These are phyloP conservation scores for Plasmopara viticola DNA, from an alignment of 352 stramenopile species.

Conservation along the genomic window DNA sequence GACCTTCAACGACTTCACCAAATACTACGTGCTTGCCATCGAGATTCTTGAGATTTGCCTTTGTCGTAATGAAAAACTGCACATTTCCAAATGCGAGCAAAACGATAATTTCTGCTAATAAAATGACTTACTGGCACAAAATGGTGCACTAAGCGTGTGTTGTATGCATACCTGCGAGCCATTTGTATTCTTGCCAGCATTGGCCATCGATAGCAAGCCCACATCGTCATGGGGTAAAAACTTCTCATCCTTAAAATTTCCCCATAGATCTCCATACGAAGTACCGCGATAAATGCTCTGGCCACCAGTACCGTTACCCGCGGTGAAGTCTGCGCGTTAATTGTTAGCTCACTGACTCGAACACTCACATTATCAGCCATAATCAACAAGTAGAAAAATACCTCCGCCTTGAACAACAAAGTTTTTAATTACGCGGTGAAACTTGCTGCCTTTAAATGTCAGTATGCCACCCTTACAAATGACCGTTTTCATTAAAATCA, in stretches of 20 bases:
- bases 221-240: conserved; percentile 70
- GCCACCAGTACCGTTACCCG: conserved; percentile 65
- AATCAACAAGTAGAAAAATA: conserved; percentile 8
- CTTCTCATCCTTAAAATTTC: conserved; percentile 80
- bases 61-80: conserved; percentile 80
- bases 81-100: background rate
- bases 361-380: background rate
- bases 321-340: conserved; percentile 42
- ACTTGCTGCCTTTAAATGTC: conserved; percentile 84
- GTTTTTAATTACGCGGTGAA: conserved; percentile 91
- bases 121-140: no score
- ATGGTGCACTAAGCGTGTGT: background rate
- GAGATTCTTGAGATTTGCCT: conserved; percentile 50
- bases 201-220: conserved; percentile 79
- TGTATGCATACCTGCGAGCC: conserved; percentile 48
- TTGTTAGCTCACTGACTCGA: conserved; percentile 2
- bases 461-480: conserved; percentile 26
- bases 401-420: conserved; percentile 87
- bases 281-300: conserved; percentile 74
- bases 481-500: background rate
- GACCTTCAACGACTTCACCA: conserved; percentile 86
- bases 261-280: conserved; percentile 61
- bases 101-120: background rate
- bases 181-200: conserved; percentile 68
- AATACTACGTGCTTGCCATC: conserved; percentile 97